Base-by-base conservation (phyloP, 768 basidiomycete species). In the Kwoniella bestiolae region DNA sequence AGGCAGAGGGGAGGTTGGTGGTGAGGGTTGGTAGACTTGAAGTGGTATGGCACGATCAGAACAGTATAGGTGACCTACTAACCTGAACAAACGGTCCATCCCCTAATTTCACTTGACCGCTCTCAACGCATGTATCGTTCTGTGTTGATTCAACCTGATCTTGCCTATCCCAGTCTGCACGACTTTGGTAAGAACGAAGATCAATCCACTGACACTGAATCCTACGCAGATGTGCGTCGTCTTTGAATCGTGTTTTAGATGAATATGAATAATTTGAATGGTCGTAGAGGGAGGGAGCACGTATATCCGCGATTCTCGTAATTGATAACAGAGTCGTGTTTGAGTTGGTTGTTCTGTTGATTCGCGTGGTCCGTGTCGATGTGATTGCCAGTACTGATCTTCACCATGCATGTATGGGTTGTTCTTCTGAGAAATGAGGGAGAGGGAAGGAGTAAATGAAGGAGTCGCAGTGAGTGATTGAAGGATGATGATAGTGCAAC, bases 21-120 rank as follows among this genome's bases (percentile, higher is more conserved):
- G n/a, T n/a, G n/a, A n/a, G n/a, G n/a, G n/a, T n/a, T n/a, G n/a
- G n/a, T n/a, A n/a, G n/a, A n/a, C n/a, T n/a, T n/a, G n/a, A n/a
- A n/a, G n/a, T n/a, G n/a, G n/a, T n/a, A n/a, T n/a, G n/a, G n/a
- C n/a, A n/a, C n/a, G n/a, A n/a, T n/a, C n/a, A n/a, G n/a, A n/a
- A n/a, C n/a, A n/a, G n/a, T 26, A 21, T 45, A 58, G 21, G 29
- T 44, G 45, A 29, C 41, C 29, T 45, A 59, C 65, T 31, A 44
- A 68, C 66, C 51, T 68, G 56, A 68, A 68, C 61, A 68, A 55
- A 50, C 66, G 61, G 41, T 63, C 61, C 66, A 68, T 67, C 28
- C 44, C 63, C 52, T 50, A 29, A 31, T 46, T 21, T 63, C 32
- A n/a, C 8, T 26, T 60, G 25, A n/a, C 21, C 21, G 29, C 35